Evolutionary conservation across 1,284 basidiomycete genomes (phyloP).

Genomic region (Xerocomus amazonicus): DNA sequence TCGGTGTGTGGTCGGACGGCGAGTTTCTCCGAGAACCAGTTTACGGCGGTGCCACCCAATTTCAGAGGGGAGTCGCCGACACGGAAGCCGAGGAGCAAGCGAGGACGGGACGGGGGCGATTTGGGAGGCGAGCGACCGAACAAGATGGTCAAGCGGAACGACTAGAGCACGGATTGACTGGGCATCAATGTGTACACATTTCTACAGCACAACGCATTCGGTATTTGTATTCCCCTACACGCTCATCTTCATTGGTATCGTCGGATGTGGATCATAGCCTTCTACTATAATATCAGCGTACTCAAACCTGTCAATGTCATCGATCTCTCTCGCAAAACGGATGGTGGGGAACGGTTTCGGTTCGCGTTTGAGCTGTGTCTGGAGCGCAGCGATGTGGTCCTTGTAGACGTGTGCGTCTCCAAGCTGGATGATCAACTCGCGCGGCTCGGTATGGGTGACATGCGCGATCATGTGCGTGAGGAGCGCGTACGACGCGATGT

Average conservation of each 20-base stretch:
- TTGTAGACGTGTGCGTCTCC: conserved; percentile 97
- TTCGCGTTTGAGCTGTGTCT: conserved; percentile 75
- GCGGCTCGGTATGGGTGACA: conserved; percentile 82
- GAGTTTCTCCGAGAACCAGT: conserved; percentile 43
- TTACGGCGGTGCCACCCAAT: conserved; percentile 42
- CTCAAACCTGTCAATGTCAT: conserved; percentile 79
- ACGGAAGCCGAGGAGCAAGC: conserved; percentile 28
- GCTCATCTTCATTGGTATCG: conserved; percentile 98
- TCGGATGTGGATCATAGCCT: conserved; percentile 82
- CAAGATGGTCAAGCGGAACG: conserved; percentile 18
- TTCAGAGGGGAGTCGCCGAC: conserved; percentile 34
- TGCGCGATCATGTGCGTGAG: conserved; percentile 96
- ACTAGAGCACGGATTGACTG: not conserved
- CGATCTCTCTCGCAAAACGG: conserved; percentile 42
- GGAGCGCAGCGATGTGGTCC: conserved; percentile 87
- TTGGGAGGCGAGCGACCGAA: conserved; percentile 17
- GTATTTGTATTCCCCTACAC: conserved; percentile 45
- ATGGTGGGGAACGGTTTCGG: conserved; percentile 86
- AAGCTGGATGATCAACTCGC: conserved; percentile 89
- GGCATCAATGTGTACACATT: too few relatives aligned
- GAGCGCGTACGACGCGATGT: conserved; percentile 96
- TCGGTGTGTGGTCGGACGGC: conserved; percentile 5
- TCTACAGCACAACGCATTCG: not conserved
- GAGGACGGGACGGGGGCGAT: conserved; percentile 18
- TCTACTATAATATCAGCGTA: conserved; percentile 83